These are phyloP conservation scores for Physcomitrium patens DNA, from an alignment of 225 moss, liverwort and hornwort species.

Conservation along the genomic window DNA sequence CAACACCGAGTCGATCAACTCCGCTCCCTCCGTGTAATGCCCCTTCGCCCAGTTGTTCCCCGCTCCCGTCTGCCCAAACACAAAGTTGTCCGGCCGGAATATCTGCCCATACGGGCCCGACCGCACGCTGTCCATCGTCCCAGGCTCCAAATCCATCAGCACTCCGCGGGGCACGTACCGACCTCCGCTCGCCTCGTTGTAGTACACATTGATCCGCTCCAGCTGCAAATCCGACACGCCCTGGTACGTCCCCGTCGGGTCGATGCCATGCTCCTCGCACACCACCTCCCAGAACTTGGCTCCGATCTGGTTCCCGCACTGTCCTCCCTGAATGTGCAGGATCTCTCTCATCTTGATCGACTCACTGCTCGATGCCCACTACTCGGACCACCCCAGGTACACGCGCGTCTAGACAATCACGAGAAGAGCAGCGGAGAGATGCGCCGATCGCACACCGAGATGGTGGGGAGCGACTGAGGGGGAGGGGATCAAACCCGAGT, in stretches of 20 bases:
- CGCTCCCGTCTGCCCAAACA: too few species aligned
- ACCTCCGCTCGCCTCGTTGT: constrained; percentile 30
- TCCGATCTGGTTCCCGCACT: constrained; percentile 22
- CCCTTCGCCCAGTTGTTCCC: too few species aligned
- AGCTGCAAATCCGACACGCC: too few species aligned
- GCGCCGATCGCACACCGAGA: too few species aligned
- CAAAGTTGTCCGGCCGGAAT: too few species aligned
- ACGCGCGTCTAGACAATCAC: not conserved
- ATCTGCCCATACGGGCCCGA: too few species aligned
- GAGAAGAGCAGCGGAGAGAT: not conserved
- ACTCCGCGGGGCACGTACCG: constrained; percentile 27
- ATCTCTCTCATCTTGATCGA: constrained; percentile 29
- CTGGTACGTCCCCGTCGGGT: too few species aligned
- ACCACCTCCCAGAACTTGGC: too few species aligned
- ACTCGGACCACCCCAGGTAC: not conserved
- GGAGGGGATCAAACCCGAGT: not conserved
- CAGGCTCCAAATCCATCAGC: constrained; percentile 31
- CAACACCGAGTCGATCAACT: constrained; percentile 29
- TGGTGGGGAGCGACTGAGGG: not conserved
- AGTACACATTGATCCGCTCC: constrained; percentile 20
- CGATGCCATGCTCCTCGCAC: too few species aligned
- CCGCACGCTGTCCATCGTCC: constrained; percentile 7
- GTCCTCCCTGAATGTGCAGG: constrained; percentile 29
- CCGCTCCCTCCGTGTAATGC: constrained; percentile 28
- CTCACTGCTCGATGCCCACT: not conserved